Conservation (phyloP, 192 early-diverging fungal species). For the Pecoramyces ruminantium region DNA sequence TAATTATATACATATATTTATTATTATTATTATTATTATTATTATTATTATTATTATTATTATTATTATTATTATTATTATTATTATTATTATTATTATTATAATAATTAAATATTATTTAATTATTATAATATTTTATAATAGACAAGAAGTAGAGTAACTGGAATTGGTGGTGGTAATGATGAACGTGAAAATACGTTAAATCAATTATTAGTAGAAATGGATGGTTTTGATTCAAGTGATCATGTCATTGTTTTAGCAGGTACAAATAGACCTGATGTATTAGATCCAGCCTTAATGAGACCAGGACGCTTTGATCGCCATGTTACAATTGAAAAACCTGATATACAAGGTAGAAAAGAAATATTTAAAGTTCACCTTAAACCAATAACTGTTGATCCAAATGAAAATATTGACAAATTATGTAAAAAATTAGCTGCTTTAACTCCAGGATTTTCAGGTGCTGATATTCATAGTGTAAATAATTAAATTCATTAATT, state of each 20-base stretch:
- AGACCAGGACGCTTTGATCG: slow-evolving; percentile 97
- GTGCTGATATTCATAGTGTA: slow-evolving; percentile 66
- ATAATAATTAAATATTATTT: too few species aligned
- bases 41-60: too few species aligned
- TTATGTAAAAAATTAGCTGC: slow-evolving; percentile 79
- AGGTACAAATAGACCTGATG: slow-evolving; percentile 95
- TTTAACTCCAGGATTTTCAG: slow-evolving; percentile 93
- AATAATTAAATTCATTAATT: not conserved
- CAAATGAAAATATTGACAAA: slow-evolving; percentile 48
- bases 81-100: too few species aligned
- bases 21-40: too few species aligned
- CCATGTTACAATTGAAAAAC: slow-evolving; percentile 89
- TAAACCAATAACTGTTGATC: slow-evolving; percentile 70
- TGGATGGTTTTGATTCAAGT: slow-evolving; percentile 86
- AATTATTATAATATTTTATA: too few species aligned
- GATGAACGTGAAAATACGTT: slow-evolving; percentile 95
- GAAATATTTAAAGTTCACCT: slow-evolving; percentile 95
- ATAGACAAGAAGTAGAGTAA: slow-evolving; percentile 73
- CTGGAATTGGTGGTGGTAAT: slow-evolving; percentile 70
- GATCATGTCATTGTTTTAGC: slow-evolving; percentile 92
- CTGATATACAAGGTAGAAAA: slow-evolving; percentile 91
- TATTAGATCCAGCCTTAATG: slow-evolving; percentile 86
- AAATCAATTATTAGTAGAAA: slow-evolving; percentile 96
- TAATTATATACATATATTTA: not conserved
- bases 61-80: too few species aligned